phyloP scores from a whole-genome alignment of 306 rosid species.

The Ormosia semicastrata region DNA sequence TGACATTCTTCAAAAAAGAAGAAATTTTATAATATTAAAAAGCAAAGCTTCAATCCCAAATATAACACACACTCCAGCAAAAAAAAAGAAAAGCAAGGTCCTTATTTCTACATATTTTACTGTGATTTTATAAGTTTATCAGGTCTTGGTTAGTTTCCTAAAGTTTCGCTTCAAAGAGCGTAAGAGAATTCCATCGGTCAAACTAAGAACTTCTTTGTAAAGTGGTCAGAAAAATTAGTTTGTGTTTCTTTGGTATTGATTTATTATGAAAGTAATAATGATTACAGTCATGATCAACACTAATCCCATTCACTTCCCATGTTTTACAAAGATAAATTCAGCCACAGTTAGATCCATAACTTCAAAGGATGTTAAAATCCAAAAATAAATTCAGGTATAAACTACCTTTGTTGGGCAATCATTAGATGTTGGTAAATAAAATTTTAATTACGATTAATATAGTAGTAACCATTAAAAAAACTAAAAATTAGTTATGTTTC shows the following conservation, averaged over 20 bases:
- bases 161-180: slow-evolving; percentile 3
- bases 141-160: background rate
- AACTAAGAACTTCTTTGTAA: background rate
- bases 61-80: background rate
- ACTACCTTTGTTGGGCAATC: slow-evolving; percentile 4
- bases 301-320: slow-evolving; percentile 9
- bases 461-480: background rate
- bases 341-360: background rate
- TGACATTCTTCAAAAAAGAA: background rate
- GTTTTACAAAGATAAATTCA: background rate
- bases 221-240: slow-evolving; percentile 14
- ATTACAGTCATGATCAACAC: slow-evolving; percentile 14
- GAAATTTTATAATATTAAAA: background rate
- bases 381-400: background rate
- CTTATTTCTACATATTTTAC: background rate
- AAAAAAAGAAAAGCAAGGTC: background rate
- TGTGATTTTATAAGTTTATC: background rate
- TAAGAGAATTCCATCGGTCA: slow-evolving; percentile 3
- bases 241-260: background rate
- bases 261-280: slow-evolving; percentile 18
- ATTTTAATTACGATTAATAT: background rate
- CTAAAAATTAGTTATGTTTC: background rate
- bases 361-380: background rate
- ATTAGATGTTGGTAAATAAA: background rate
- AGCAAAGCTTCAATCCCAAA: slow-evolving; percentile 7